Evolutionary conservation across 1,139 yeast genomes (phyloP), one percentile per base, ranked within the genome.

Genomic region (Yamadazyma aaseri): DNA sequence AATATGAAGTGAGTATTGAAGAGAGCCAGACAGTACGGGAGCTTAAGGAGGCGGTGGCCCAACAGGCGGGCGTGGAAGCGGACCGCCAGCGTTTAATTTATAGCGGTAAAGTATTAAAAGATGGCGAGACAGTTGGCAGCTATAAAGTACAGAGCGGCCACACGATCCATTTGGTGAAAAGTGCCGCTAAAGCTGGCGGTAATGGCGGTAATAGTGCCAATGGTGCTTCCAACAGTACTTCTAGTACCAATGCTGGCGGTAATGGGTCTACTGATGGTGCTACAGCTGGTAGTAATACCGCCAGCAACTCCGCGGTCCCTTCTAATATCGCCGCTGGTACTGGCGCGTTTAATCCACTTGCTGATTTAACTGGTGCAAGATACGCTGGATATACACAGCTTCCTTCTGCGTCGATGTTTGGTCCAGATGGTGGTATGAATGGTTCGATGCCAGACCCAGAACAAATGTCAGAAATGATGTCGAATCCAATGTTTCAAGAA

Each of bases 61-160:
- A 58, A 23, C 68, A 69, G 41, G 64, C 87, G 9, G 80, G 76
- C 17, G 71, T 89, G 31, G 82, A 95, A 5, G 80, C 79, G 2
- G 83, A 73, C 15, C 76, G 84, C 44, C 97, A 90, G 60, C 73
- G 97, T 39, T 73, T 92, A 55, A 90, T 92, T 51, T 92, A 85
- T 63, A 86, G 96, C 3, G 98, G 98, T 25, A 83, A 92, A 50
- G 96, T 92, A 28, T 73, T 92, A 54, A 90, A 90, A 56, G 96
- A 92, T 52, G 68, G 66, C 21, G 95, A 89, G 49, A 75, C 86
- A 8, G 62, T 92, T 8, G 80, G 71, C 18, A 68, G 79, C 5
- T 90, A 90, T 66, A 87, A 87, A 58, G 77, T 92, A 50, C 86
- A 86, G 57, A 66, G 75, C 33, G 97, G 95, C 16, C 95, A 86